Base-by-base conservation (phyloP, 352 stramenopile species). In the Globisporangium camurandrum region DNA sequence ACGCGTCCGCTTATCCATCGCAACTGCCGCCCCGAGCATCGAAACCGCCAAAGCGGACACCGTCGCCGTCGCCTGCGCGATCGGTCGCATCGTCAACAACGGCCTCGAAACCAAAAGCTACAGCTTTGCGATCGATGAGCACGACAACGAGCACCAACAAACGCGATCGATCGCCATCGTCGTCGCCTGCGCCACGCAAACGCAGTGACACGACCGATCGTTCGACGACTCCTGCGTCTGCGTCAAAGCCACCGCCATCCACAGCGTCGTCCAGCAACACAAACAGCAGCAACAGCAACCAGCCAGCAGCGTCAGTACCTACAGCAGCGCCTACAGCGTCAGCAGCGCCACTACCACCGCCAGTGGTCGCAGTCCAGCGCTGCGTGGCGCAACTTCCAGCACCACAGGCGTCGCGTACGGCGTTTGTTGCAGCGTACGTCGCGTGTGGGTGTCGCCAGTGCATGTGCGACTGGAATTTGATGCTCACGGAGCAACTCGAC, bases 391-490 rank as follows among this genome's bases (percentile, higher is more conserved):
- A 54, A 30, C 17, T 51, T 24, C 33, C 40, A 31, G 28, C 9
- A 17, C 14, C 56, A 54, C 36, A 37, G 54, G 52, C 44, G n/a
- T 6, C 56, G 43, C 10, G 51, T 47, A 27, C 31, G 12, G 38
- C 51, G 22, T 50, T 52, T 46, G 14, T 57, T 17, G 34, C 46
- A 7, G 51, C 51, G 31, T 67, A 58, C 37, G 27, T 58, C 7
- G 34, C 27, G 3, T 67, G 60, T 30, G 39, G 41, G 19, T 67
- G 56, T 26, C 51, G 30, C 6, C 36, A 39, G 44, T 67, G 60
- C 42, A 46, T 64, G 28, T 28, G 49, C 16, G 28, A 57, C 39
- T 64, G 60, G 38, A 62, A 54, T 17, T 19, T 49, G 17, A 31
- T 46, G 22, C 45, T 69, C 22, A 51, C 51, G 0, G 42, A 56